Evolutionary conservation across 306 rosid genomes (phyloP).

Genomic region (Vigna unguiculata): DNA sequence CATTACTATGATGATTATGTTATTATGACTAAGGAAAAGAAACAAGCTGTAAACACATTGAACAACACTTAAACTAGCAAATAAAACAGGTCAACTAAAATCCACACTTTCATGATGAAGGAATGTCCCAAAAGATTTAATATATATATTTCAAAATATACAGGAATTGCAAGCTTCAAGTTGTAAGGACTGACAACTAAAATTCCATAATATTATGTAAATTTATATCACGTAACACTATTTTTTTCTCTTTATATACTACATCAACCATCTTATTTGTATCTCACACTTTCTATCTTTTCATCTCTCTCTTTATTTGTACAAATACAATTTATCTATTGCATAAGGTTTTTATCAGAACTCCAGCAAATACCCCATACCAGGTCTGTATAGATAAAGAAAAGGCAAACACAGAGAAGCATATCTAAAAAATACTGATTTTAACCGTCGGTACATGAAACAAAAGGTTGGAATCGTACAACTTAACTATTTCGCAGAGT

Average conservation of each 20-base stretch:
- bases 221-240: neutral
- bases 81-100: neutral
- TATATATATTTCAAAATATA: neutral
- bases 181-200: constrained; percentile 1
- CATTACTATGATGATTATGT: neutral
- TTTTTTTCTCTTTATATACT: neutral
- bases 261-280: neutral
- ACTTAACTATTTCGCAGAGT: neutral
- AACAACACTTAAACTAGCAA: neutral
- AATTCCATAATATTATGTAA: constrained; percentile 13
- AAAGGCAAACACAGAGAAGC: neutral
- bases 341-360: constrained; percentile 9
- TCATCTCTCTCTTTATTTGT: neutral
- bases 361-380: neutral
- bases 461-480: neutral
- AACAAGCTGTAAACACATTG: constrained; percentile 2
- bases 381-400: neutral
- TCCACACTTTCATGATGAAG: neutral
- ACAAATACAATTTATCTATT: constrained; percentile 13
- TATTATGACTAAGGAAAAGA: neutral
- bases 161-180: constrained; percentile 10
- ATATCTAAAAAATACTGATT: constrained; percentile 5
- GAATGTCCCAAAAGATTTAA: neutral
- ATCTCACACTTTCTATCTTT: neutral
- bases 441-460: neutral